Conservation (phyloP, 495 filamentous ascomycete genomes). For the Aspergillus funiculosus region DNA sequence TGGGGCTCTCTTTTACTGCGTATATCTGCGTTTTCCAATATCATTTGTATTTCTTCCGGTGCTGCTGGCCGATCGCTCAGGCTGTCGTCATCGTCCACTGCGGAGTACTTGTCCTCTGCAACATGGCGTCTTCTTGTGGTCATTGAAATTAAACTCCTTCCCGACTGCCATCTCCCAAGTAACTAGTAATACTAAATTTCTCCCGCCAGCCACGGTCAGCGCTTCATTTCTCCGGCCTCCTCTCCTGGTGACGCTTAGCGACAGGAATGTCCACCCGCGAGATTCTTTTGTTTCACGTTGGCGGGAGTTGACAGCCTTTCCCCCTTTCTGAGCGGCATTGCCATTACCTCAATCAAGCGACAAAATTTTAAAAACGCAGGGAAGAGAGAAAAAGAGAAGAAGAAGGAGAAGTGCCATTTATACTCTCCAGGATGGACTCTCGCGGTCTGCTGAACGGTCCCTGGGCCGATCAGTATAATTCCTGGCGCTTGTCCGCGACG, state of each 20-base stretch:
- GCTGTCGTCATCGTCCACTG: conserved; percentile 13
- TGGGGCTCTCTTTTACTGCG: no score
- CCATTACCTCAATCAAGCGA: background rate
- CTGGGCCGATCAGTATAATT: conserved; percentile 25
- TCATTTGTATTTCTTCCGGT: background rate
- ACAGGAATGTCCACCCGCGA: conserved; percentile 16
- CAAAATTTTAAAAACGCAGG: background rate
- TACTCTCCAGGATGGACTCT: conserved; percentile 27
- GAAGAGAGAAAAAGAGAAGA: background rate
- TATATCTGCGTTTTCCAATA: no score
- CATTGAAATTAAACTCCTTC: conserved; percentile 7
- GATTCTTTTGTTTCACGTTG: conserved; percentile 3
- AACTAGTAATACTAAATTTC: background rate
- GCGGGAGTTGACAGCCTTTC: conserved; percentile 6
- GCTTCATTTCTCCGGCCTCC: no score
- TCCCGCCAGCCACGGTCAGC: background rate
- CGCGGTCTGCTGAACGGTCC: conserved; percentile 24
- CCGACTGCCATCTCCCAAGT: background rate
- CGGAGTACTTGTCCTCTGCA: conserved; percentile 5
- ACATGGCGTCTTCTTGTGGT: conserved; percentile 13
- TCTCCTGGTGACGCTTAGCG: background rate
- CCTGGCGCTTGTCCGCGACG: conserved; percentile 23
- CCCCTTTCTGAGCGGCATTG: conserved; percentile 8
- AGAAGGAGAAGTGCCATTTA: background rate
- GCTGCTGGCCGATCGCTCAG: background rate